phyloP scores from a whole-genome alignment of 2,329 filamentous ascomycete genomes.

The Aspergillus glaucus region DNA sequence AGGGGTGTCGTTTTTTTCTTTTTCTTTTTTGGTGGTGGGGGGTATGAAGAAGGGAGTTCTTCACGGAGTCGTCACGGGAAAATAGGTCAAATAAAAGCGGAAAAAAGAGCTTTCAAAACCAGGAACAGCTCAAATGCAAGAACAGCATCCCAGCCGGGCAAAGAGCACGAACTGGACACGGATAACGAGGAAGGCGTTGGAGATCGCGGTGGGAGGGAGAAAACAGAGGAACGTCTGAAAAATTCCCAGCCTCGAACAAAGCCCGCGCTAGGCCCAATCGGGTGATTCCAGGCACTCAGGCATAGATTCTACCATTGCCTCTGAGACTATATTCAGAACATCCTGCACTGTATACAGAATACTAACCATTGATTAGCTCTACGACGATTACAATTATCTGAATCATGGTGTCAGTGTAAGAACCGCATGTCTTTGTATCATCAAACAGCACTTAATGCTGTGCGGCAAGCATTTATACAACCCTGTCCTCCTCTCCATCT shows the following conservation, averaged over 20 bases:
- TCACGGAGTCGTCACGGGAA: too few relatives aligned
- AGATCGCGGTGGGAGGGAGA: conserved; percentile 10
- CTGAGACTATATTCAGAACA: too few relatives aligned
- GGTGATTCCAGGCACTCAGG: conserved; percentile 8
- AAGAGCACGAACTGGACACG: conserved; percentile 7
- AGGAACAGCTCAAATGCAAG: conserved; percentile 13
- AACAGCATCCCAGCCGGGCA: conserved; percentile 20
- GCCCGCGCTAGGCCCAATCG: conserved; percentile 13
- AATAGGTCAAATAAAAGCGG: background rate
- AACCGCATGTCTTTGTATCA: too few relatives aligned
- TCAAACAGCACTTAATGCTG: too few relatives aligned
- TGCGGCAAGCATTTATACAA: too few relatives aligned
- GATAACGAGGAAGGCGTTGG: conserved; percentile 13
- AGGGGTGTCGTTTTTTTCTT: conserved; percentile 12
- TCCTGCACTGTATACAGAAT: too few relatives aligned
- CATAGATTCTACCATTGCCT: background rate
- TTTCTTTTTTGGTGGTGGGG: conserved; percentile 18
- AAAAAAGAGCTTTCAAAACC: conserved; percentile 4
- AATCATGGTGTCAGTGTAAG: too few relatives aligned
- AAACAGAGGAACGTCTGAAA: conserved; percentile 7
- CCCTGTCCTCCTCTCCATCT: too few relatives aligned
- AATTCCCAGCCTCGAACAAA: conserved; percentile 9
- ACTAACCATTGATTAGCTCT: too few relatives aligned
- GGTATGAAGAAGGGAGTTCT: background rate
- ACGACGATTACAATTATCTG: too few relatives aligned